Evolutionary conservation across 2,329 filamentous ascomycete species (phyloP).

Genomic region (Allantophomopsis lycopodina): DNA sequence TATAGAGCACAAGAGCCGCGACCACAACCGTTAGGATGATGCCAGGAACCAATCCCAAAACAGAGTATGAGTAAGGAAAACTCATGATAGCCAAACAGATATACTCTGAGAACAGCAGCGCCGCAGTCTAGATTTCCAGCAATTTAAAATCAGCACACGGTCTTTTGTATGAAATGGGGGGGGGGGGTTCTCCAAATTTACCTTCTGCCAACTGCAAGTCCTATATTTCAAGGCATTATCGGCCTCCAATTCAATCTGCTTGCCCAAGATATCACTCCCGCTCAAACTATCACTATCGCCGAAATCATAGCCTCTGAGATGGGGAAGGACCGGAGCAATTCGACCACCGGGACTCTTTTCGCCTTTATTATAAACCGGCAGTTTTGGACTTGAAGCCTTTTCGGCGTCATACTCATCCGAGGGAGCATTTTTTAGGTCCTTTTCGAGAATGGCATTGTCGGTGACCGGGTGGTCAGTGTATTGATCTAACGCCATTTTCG

Average conservation of each 20-base stretch:
- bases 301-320: conserved; percentile 13
- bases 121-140: conserved; percentile 49
- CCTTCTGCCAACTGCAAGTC: conserved; percentile 89
- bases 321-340: conserved; percentile 17
- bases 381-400: conserved; percentile 1
- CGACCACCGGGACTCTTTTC: conserved; percentile 9
- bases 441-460: background rate
- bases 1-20: conserved; percentile 71
- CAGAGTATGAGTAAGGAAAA: conserved; percentile 84
- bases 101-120: conserved; percentile 85
- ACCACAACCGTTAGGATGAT: conserved; percentile 72
- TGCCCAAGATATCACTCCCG: conserved; percentile 23
- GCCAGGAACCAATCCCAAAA: conserved; percentile 76
- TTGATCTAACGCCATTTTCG: conserved; percentile 17
- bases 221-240: conserved; percentile 78
- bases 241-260: conserved; percentile 66
- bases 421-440: background rate
- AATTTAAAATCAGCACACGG: too few species aligned
- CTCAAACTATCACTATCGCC: conserved; percentile 7
- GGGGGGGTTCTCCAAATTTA: conserved; percentile 16
- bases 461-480: conserved; percentile 1
- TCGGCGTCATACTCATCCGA: background rate
- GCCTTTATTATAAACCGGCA: background rate
- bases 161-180: too few species aligned
- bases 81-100: conserved; percentile 92